Conservation (phyloP, 306 rosid species). For the Herpetospermum pedunculosum region DNA sequence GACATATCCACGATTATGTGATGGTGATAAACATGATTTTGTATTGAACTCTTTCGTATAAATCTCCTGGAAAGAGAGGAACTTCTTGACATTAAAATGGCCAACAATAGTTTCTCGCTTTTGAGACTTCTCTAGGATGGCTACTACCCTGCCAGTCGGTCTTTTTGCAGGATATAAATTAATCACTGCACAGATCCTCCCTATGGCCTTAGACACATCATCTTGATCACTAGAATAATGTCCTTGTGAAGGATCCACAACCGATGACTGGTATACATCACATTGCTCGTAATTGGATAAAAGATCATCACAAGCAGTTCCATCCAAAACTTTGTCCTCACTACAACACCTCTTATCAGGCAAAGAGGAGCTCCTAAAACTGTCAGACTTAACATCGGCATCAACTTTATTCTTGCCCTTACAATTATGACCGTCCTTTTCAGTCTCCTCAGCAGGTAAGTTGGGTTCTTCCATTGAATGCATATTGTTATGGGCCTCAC, state of each 20-base stretch:
- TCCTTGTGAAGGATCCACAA: constrained; percentile 19
- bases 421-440: constrained; percentile 20
- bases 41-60: constrained; percentile 30
- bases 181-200: constrained; percentile 39
- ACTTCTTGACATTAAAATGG: constrained; percentile 40
- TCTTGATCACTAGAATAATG: constrained; percentile 26
- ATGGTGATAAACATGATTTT: constrained; percentile 21
- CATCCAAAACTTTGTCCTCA: constrained; percentile 19
- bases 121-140: constrained; percentile 54
- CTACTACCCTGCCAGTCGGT: constrained; percentile 73
- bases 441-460: constrained; percentile 25
- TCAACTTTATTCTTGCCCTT: constrained; percentile 40
- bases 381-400: constrained; percentile 19
- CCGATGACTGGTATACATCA: constrained; percentile 16
- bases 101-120: constrained; percentile 63
- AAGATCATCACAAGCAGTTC: constrained; percentile 18
- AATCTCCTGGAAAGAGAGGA: constrained; percentile 26
- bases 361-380: constrained; percentile 15
- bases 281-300: constrained; percentile 18
- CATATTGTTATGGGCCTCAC: constrained; percentile 22
- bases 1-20: constrained; percentile 34
- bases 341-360: constrained; percentile 17
- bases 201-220: constrained; percentile 31
- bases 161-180: constrained; percentile 60
- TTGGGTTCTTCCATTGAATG: constrained; percentile 28